Evolutionary conservation across 2,329 filamentous ascomycete genomes (phyloP).

Genomic region (Escovopsis sp.): DNA sequence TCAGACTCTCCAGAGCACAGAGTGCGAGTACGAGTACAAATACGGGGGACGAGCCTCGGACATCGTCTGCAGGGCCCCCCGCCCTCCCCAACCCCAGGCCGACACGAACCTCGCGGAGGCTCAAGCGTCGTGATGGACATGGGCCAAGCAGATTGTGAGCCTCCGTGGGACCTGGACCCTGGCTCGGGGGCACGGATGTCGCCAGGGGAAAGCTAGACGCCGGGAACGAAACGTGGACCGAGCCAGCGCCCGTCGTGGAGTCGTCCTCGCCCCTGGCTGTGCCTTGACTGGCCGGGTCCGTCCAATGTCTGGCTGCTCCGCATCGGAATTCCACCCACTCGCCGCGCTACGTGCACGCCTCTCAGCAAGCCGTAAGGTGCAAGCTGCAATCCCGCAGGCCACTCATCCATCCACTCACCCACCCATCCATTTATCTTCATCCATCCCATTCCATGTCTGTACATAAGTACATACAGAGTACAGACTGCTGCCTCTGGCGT

Average conservation of each 20-base stretch:
- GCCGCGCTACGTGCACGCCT: no score
- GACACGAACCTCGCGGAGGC: background rate
- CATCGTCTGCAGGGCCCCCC: constrained; percentile 1
- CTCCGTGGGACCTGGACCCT: background rate
- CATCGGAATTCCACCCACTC: no score
- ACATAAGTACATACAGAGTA: no score
- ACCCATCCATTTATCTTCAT: no score
- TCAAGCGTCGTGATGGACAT: background rate
- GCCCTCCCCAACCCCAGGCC: no score
- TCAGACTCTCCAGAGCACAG: constrained; percentile 3
- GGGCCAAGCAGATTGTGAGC: background rate
- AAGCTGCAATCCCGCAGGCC: no score
- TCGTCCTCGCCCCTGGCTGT: background rate
- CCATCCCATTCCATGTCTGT: background rate
- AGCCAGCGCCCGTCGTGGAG: constrained; percentile 2
- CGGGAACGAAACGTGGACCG: constrained; percentile 5
- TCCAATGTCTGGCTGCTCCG: no score
- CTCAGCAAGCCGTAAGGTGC: background rate
- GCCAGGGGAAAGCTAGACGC: constrained; percentile 1
- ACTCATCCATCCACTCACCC: no score
- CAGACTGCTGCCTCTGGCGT: no score
- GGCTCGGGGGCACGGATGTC: constrained; percentile 2
- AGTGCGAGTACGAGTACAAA: no score
- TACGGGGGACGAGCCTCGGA: constrained; percentile 2
- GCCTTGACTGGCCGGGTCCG: no score